phyloP scores from a whole-genome alignment of 2,329 filamentous ascomycete genomes.

The Fusarium sp. region DNA sequence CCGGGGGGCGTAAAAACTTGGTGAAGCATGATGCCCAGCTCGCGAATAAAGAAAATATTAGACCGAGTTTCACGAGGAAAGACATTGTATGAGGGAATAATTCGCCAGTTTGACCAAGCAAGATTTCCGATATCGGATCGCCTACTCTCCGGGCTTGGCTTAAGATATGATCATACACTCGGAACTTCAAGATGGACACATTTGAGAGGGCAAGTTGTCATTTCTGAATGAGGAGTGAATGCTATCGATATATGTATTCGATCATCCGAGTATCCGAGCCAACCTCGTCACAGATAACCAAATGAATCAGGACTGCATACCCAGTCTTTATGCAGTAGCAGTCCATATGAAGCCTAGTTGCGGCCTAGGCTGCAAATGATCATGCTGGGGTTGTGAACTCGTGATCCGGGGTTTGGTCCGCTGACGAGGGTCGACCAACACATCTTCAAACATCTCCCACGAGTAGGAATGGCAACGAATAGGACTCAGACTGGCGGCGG shows the following conservation, averaged over 20 bases:
- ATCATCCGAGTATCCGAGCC: not conserved
- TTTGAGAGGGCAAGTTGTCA: not conserved
- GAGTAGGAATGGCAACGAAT: no score
- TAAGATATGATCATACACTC: not conserved
- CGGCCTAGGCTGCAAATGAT: not conserved
- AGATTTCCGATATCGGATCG: not conserved
- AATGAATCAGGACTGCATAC: not conserved
- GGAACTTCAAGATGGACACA: not conserved
- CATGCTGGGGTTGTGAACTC: not conserved
- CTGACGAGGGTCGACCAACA: not conserved
- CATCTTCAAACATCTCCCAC: not conserved
- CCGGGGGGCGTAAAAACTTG: not conserved
- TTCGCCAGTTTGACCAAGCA: not conserved
- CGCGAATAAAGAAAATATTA: not conserved
- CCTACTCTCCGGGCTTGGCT: not conserved
- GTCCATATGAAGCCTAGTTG: not conserved
- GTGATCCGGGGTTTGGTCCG: not conserved
- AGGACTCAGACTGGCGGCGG: accelerated
- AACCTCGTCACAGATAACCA: not conserved
- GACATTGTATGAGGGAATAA: not conserved
- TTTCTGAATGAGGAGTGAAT: not conserved
- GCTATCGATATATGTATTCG: not conserved
- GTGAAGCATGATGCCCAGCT: not conserved
- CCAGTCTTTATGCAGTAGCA: not conserved
- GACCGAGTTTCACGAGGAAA: not conserved